Percentiles rank a stretch among this genome's conserved stretches.
phyloP scores from a whole-genome alignment of 495 filamentous ascomycete genomes.

The Barbatosphaeria neglecta region DNA sequence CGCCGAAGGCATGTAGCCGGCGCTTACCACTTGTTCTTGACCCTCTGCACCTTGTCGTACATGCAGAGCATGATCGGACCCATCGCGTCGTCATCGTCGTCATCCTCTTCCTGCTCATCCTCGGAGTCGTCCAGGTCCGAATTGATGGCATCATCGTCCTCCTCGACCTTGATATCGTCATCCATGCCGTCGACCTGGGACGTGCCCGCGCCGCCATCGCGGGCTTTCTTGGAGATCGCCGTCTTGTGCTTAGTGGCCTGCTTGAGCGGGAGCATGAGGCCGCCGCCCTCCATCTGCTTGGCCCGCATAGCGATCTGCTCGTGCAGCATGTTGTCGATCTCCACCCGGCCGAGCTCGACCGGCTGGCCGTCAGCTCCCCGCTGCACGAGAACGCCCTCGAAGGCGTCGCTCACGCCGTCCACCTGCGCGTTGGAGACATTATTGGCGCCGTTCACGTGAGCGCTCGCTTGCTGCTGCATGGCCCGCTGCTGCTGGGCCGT shows the following conservation, averaged over 20 bases:
- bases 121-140: constrained; percentile 95
- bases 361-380: constrained; percentile 20
- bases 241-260: constrained; percentile 23
- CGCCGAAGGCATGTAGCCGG: neutral
- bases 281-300: constrained; percentile 63
- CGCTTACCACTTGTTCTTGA: constrained; percentile 95
- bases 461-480: too few relatives aligned
- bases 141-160: constrained; percentile 95
- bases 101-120: constrained; percentile 65
- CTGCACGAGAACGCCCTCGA: constrained; percentile 40
- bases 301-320: constrained; percentile 57
- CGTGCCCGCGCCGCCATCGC: constrained; percentile 10
- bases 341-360: constrained; percentile 36
- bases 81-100: constrained; percentile 65
- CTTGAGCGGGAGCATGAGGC: constrained; percentile 62
- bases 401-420: constrained; percentile 40
- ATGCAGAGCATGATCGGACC: constrained; percentile 93
- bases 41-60: constrained; percentile 97
- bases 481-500: constrained; percentile 16
- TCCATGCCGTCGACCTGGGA: constrained; percentile 60
- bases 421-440: constrained; percentile 28
- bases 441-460: constrained; percentile 19
- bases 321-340: constrained; percentile 50
- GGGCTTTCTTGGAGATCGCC: constrained; percentile 14
- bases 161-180: constrained; percentile 51